Base-by-base conservation (phyloP, 2,329 filamentous ascomycete genomes). In the Xylaria sp. region DNA sequence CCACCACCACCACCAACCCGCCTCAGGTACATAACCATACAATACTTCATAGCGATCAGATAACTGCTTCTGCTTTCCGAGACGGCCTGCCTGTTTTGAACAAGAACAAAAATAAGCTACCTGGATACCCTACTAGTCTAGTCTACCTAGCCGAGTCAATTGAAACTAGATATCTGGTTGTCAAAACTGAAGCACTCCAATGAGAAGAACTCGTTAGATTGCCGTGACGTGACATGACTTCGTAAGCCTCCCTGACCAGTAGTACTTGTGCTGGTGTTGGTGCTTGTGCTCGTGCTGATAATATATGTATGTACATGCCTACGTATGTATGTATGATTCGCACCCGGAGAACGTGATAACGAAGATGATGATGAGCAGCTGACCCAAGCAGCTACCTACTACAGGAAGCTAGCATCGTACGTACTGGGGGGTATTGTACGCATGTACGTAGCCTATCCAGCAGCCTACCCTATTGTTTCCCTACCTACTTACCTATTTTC, bases 231-330 rank as follows among this genome's bases (percentile, higher is more conserved):
- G n/a, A n/a, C n/a, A n/a, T n/a, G n/a, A n/a, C n/a, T n/a, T n/a
- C n/a, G n/a, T n/a, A 34, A 34, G 11, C 16, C 29, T 34, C 29
- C 9, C 29, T 13, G 29, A 34, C 29, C 4, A 13, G 29, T 34
- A 34, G 9, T 34, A n/a, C n/a, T n/a, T n/a, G n/a, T n/a, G n/a
- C n/a, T n/a, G n/a, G n/a, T n/a, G n/a, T n/a, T n/a, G n/a, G n/a
- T n/a, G n/a, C n/a, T n/a, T n/a, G n/a, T n/a, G n/a, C n/a, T n/a
- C n/a, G n/a, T n/a, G n/a, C n/a, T n/a, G n/a, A 17, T 22, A 43
- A 39, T 20, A 20, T 50, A 40, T 19, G 38, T 44, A 47, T 4
- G 24, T 45, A 46, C 24, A 17, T 52, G 45, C 22, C 18, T 48
- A 45, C 29, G 44, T 44, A 26, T 21, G 34, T 11, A 49, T 13